Conservation (phyloP, 164 flowering plant genomes). For the Macadamia tetraphylla region DNA sequence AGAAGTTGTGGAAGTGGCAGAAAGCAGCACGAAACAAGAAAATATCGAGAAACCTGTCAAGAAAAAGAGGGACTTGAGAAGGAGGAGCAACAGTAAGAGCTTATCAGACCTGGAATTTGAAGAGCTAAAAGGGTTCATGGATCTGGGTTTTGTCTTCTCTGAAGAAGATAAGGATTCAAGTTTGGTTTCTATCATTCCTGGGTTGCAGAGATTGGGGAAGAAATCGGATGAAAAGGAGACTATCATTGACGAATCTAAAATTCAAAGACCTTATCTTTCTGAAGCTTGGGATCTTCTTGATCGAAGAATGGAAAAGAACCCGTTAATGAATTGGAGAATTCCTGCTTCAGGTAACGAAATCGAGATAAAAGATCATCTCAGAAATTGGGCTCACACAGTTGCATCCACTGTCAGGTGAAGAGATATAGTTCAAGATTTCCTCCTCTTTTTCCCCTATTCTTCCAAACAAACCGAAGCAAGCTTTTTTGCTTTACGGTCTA, state of each 20-base stretch:
- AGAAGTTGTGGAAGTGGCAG: slow-evolving; percentile 7
- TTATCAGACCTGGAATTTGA: slow-evolving; percentile 71
- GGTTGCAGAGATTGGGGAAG: slow-evolving; percentile 53
- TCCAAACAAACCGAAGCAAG: too few relatives aligned
- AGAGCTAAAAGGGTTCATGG: slow-evolving; percentile 79
- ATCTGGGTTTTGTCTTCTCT: slow-evolving; percentile 41
- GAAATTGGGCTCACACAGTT: slow-evolving; percentile 67
- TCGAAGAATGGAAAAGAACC: slow-evolving; percentile 17
- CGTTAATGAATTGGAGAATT: slow-evolving; percentile 45
- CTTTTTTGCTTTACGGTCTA: too few relatives aligned
- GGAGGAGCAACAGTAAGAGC: slow-evolving; percentile 46
- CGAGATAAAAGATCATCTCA: slow-evolving; percentile 60
- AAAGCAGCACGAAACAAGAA: neutral
- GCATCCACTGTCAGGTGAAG: slow-evolving; percentile 46
- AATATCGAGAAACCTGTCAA: neutral
- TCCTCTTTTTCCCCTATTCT: too few relatives aligned
- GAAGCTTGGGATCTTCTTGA: slow-evolving; percentile 59
- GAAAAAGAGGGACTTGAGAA: slow-evolving; percentile 14
- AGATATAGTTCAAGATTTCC: neutral
- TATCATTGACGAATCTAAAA: slow-evolving; percentile 15
- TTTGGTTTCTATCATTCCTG: slow-evolving; percentile 62
- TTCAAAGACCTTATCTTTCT: slow-evolving; percentile 66
- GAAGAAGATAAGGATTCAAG: slow-evolving; percentile 46
- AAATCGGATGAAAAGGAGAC: slow-evolving; percentile 18
- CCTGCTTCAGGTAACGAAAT: slow-evolving; percentile 35